phyloP scores from a whole-genome alignment of 1,284 basidiomycete genomes.

The Malassezia yamatoensis region DNA sequence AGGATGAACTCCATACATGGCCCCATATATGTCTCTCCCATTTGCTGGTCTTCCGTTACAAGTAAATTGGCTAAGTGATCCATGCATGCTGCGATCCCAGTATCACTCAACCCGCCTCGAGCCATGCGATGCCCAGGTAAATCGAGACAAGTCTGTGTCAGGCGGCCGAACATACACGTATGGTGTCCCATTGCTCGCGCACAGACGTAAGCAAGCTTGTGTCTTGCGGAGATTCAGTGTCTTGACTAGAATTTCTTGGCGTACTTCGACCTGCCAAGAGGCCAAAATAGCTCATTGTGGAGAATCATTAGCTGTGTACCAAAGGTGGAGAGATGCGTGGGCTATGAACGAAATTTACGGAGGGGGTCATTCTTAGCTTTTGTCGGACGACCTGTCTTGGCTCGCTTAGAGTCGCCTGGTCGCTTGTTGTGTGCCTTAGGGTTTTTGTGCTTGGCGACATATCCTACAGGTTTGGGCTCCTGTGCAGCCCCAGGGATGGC shows the following conservation, averaged over 20 bases:
- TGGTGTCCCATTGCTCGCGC: constrained; percentile 1
- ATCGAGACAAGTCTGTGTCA: not conserved
- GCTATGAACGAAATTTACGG: constrained; percentile 12
- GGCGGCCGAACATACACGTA: not conserved
- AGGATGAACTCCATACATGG: constrained; percentile 6
- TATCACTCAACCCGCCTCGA: not conserved
- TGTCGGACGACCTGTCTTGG: not conserved
- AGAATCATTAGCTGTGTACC: not conserved
- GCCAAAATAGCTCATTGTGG: not conserved
- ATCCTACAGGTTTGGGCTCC: not conserved
- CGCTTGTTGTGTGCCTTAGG: not conserved
- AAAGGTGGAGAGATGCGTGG: not conserved
- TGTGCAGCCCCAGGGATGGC: constrained; percentile 16
- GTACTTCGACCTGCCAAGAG: not conserved
- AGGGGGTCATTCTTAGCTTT: constrained; percentile 11
- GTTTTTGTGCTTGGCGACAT: constrained; percentile 12
- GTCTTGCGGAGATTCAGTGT: not conserved
- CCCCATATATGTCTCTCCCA: not conserved
- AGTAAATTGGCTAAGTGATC: not conserved
- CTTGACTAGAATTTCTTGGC: too few species aligned
- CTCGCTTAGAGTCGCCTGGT: not conserved
- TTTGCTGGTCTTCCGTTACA: constrained; percentile 1
- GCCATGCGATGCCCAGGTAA: not conserved
- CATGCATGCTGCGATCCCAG: not conserved
- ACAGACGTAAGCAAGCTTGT: not conserved